Percentiles rank a stretch among this genome's conserved stretches.
These are phyloP conservation scores for Geosmithia flava DNA, from an alignment of 2,329 filamentous ascomycete species.

Conservation along the genomic window DNA sequence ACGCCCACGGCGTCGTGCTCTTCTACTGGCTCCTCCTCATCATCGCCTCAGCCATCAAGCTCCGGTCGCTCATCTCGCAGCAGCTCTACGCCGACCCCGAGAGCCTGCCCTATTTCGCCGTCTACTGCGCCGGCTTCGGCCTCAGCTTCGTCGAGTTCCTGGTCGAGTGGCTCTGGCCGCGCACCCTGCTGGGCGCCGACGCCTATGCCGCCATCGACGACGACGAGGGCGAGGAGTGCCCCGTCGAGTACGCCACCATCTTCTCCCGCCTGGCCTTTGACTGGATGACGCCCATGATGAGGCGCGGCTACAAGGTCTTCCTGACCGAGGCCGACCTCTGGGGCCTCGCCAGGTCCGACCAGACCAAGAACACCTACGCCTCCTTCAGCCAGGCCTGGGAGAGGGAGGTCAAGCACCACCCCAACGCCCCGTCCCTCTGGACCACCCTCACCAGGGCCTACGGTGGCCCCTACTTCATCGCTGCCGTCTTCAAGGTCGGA, in stretches of 20 bases:
- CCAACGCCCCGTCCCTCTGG: slow-evolving; percentile 60
- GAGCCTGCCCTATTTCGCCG: slow-evolving; percentile 62
- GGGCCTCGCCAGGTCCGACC: slow-evolving; percentile 73
- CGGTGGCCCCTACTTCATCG: slow-evolving; percentile 70
- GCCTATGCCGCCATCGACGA: slow-evolving; percentile 44
- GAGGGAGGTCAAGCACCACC: slow-evolving; percentile 55
- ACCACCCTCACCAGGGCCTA: slow-evolving; percentile 74
- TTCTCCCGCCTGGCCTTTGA: slow-evolving; percentile 91
- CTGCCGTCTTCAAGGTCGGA: slow-evolving; percentile 74
- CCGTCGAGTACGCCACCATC: slow-evolving; percentile 81
- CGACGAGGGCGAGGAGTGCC: slow-evolving; percentile 51
- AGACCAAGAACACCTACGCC: slow-evolving; percentile 60
- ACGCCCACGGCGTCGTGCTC: slow-evolving; percentile 77
- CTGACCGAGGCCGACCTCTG: slow-evolving; percentile 92
- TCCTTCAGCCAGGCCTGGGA: slow-evolving; percentile 67
- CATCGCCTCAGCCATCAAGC: slow-evolving; percentile 66
- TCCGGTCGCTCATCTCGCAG: slow-evolving; percentile 75
- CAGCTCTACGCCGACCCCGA: slow-evolving; percentile 44
- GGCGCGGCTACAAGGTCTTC: slow-evolving; percentile 79
- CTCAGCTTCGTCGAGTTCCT: slow-evolving; percentile 59
- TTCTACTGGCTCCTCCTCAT: slow-evolving; percentile 88
- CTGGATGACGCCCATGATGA: slow-evolving; percentile 99
- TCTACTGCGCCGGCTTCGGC: slow-evolving; percentile 61
- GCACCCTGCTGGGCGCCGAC: slow-evolving; percentile 42
- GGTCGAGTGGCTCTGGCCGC: slow-evolving; percentile 81